Base-by-base conservation (phyloP, 768 basidiomycete genomes). In the Mycena galopus region DNA sequence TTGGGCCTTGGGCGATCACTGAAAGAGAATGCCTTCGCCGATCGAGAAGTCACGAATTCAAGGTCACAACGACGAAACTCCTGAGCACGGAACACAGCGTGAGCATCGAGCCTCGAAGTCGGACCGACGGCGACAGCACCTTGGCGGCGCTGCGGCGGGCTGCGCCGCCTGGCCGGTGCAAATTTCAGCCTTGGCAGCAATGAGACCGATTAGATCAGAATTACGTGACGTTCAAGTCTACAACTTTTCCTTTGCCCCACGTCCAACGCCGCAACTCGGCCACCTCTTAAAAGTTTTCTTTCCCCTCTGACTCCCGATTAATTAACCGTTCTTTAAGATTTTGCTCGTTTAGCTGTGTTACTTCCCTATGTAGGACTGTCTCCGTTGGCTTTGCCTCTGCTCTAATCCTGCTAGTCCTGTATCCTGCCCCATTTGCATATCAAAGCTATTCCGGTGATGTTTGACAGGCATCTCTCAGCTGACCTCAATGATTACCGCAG, bases 41-140 rank as follows among this genome's bases (percentile, higher is more conserved):
- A 55, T 55, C 53, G 53, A 55, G 57, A 58, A 58, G 57, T 58
- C 57, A 21, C 57, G 57, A 58, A 58, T 58, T 55, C 16, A 55
- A 55, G 53, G 29, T 55, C 53, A 55, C 57, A 58, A 58, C 57
- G 57, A 58, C 32, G 57, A 58, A 58, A 58, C n/a, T 58, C 57
- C 57, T 58, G 32, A 58, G 57, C 53, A 29, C 33, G 57, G 57
- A 58, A 58, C 57, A 58, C 57, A 58, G 27, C 57, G 57, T 58
- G 57, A 58, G 57, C 33, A 58, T 58, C 33, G 57, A 58, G 32
- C 57, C 57, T 58, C 57, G 57, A 58, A 58, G 32, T 35, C 57
- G 57, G 57, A 58, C 57, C 33, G 57, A 58, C 33, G 57, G 57
- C 57, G 57, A 58, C 33, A 58, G 57, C 57, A 58, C 33, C 27